phyloP scores from a whole-genome alignment of 164 flowering plant genomes.

The Hamamelis virginiana region DNA sequence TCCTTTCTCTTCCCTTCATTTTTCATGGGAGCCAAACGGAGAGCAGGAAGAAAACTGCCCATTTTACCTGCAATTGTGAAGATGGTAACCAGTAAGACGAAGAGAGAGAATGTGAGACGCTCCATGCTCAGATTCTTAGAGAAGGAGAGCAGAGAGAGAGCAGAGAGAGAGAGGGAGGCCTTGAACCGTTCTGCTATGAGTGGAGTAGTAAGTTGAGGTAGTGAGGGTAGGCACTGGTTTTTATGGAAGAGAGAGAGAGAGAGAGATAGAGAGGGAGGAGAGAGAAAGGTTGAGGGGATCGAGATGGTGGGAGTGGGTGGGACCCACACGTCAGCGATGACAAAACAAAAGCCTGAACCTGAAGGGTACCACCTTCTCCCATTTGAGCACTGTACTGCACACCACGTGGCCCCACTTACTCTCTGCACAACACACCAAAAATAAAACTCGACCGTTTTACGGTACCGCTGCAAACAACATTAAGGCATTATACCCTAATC shows the following conservation, averaged over 20 bases:
- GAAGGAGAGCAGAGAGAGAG: slow-evolving; percentile 16
- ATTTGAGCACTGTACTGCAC: too few relatives aligned
- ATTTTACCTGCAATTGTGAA: slow-evolving; percentile 26
- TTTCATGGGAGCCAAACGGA: background rate
- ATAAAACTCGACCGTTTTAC: slow-evolving; percentile 15
- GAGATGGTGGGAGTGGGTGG: slow-evolving; percentile 17
- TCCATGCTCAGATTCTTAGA: slow-evolving; percentile 23
- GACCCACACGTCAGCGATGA: slow-evolving; percentile 13
- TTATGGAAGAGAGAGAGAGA: slow-evolving; percentile 2
- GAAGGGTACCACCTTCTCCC: background rate
- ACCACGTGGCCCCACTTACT: slow-evolving; percentile 14
- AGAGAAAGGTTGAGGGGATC: slow-evolving; percentile 8
- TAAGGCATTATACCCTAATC: too few relatives aligned
- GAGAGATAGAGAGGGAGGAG: background rate
- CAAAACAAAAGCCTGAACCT: slow-evolving; percentile 10
- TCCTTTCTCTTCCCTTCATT: too few relatives aligned
- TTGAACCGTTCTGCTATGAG: too few relatives aligned
- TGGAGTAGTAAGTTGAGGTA: too few relatives aligned
- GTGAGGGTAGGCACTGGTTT: background rate
- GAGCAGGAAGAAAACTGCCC: too few relatives aligned
- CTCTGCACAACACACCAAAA: too few relatives aligned
- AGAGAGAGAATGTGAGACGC: background rate
- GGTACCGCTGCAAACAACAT: too few relatives aligned
- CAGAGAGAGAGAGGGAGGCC: background rate
- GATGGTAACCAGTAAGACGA: slow-evolving; percentile 17